Evolutionary conservation across 495 filamentous ascomycete species (phyloP), one percentile per base, ranked within the genome.

Genomic region (Talaromyces ruber): DNA sequence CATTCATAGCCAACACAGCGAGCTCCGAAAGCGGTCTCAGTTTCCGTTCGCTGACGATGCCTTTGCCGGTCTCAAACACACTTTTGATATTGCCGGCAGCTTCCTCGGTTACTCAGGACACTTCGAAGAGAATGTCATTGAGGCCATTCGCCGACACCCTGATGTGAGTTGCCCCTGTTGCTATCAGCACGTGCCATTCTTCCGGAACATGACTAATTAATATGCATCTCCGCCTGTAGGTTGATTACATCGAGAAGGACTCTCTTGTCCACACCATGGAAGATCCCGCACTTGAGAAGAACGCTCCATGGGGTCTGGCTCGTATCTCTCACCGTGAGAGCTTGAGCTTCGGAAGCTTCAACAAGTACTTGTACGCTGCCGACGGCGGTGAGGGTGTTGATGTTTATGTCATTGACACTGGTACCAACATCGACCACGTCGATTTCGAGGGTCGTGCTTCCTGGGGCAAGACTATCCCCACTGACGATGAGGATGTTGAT

Each of bases 361-460:
- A 96, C 83, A 98, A 98, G 79, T 99, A 98, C 78, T 82, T 97
- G 14, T 98, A 93, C 71, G 84, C 93, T 28, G 85, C 84, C 50
- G 88, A 95, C 50, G 93, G 91, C 70, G 95, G 95, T 71, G 93
- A 97, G 79, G 95, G 95, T 75, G 94, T 99, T 70, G 95, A 99
- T 80, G 95, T 92, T 63, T 99, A 99, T 72, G 89, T 98, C 61
- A 96, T 99, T 73, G 95, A 99, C 76, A 99, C 95, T 54, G 95
- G 95, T 67, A 94, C 90, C 83, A 95, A 97, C 82, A 68, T 83
- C 63, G 83, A 92, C 8, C 95, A 99, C 78, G 92, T 93, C 64
- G 95, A 99, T 76, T 99, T 99, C 65, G 93, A 92, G 73, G 95
- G 92, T 60, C 92, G 95, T 71, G 95, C 95, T 58, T 77, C 80